Percentiles rank a stretch among this genome's conserved stretches.
Evolutionary conservation across 2,329 filamentous ascomycete species (phyloP).

Genomic region (Penicillium sp.): DNA sequence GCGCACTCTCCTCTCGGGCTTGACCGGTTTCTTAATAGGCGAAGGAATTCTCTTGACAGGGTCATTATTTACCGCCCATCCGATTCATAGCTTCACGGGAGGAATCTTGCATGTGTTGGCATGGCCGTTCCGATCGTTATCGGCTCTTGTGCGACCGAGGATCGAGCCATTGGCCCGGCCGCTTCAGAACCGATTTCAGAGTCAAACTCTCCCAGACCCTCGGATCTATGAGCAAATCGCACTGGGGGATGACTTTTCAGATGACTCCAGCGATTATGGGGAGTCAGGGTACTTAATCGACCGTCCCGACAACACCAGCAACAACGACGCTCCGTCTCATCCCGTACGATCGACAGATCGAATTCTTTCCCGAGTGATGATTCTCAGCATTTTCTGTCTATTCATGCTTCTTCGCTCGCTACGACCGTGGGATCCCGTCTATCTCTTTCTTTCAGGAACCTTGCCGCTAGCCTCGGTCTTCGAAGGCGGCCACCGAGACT

Average conservation of each 20-base stretch:
- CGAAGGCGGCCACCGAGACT: slow-evolving; percentile 9
- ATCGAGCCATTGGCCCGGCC: neutral
- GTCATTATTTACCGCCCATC: slow-evolving; percentile 25
- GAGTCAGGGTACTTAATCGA: slow-evolving; percentile 11
- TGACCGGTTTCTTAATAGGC: slow-evolving; percentile 35
- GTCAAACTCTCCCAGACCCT: slow-evolving; percentile 12
- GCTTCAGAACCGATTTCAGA: slow-evolving; percentile 2
- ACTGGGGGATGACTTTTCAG: slow-evolving; percentile 17
- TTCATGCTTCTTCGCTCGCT: slow-evolving; percentile 11
- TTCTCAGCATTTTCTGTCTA: slow-evolving; percentile 8
- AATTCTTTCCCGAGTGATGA: slow-evolving; percentile 6
- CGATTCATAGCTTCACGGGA: slow-evolving; percentile 27
- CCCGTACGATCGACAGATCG: slow-evolving; percentile 4
- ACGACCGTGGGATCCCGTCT: slow-evolving; percentile 16
- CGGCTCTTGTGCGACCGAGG: slow-evolving; percentile 2
- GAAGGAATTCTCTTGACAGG: slow-evolving; percentile 27
- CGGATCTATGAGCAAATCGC: slow-evolving; percentile 18
- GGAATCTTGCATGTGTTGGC: slow-evolving; percentile 24
- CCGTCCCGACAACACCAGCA: neutral
- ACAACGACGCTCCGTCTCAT: neutral
- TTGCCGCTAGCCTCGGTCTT: slow-evolving; percentile 20
- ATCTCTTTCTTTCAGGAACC: slow-evolving; percentile 18
- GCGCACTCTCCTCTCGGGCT: slow-evolving; percentile 31
- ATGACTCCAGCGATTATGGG: slow-evolving; percentile 11
- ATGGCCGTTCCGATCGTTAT: slow-evolving; percentile 9